phyloP scores from a whole-genome alignment of 2,329 filamentous ascomycete species.

The Emergomyces pasteurianus region DNA sequence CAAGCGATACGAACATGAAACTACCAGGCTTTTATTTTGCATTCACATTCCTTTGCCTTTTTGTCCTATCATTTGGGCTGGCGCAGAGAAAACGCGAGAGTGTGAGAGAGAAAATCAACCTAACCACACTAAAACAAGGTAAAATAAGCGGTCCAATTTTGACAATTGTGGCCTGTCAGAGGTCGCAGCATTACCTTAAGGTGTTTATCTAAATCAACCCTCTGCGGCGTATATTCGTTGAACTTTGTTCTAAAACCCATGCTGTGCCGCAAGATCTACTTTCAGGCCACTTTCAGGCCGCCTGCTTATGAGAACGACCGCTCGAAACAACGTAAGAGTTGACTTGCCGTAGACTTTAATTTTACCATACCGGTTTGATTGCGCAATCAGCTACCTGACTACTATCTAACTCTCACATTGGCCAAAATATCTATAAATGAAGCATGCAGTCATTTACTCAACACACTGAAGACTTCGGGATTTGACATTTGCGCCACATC shows the following conservation, averaged over 20 bases:
- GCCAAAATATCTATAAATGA: background rate
- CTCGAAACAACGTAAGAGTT: background rate
- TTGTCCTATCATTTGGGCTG: background rate
- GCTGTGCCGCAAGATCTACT: background rate
- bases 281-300: background rate
- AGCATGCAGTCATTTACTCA: background rate
- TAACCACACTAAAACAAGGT: background rate
- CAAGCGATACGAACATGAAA: background rate
- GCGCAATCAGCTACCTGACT: background rate
- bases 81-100: background rate
- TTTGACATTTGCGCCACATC: background rate
- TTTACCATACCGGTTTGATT: background rate
- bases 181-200: background rate
- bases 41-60: background rate
- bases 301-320: background rate
- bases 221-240: background rate
- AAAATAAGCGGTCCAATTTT: background rate
- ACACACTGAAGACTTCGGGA: background rate
- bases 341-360: background rate
- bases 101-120: background rate
- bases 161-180: background rate
- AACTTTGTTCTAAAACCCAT: background rate
- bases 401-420: background rate
- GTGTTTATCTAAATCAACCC: background rate
- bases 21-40: background rate